Base-by-base conservation (phyloP, 805 yeast species). In the Sugiyamaella qingdaonensis region DNA sequence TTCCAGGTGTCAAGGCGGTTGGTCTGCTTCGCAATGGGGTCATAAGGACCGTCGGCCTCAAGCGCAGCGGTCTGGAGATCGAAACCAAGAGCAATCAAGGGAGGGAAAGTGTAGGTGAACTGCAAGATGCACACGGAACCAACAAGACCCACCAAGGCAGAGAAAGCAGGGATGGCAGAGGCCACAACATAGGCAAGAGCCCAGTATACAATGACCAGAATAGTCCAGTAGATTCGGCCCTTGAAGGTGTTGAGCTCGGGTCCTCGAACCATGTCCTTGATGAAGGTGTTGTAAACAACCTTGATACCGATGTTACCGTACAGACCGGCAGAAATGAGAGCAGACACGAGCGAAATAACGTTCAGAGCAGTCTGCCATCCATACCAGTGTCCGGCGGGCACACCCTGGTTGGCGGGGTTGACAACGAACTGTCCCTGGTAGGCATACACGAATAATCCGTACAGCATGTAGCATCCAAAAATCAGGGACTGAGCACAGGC, bases 301-400 rank as follows among this genome's bases (percentile, higher is more conserved):
- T 77, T 77, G 54, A 74, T 63, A 37, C 78, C 78, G 46, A 77
- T 68, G 61, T 77, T 76, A 27, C 77, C 78, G 57, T 74, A 77
- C 53, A 77, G 67, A 13, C 71, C 71, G 35, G 74, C 77, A 34
- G 78, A 79, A 51, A 76, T 64, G 48, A 75, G 59, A 16, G 75
- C 77, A 10, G 73, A 64, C 29, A 75, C 62, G 35, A 76, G 59
- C 47, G 63, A 58, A 53, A 68, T 58, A 55, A 76, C 60, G 66
- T 74, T 70, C 48, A 64, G 58, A 49, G 73, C 71, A 46, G 69
- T 63, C 63, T 72, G 73, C 69, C 74, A 57, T 46, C 68, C 65
- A 57, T 65, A 61, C 60, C 66, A 60, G 46, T 39, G 14, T 16
- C 46, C 52, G 24, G 48, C 52, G 50, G 68, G 59, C 32, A 77